Conservation (phyloP, 768 basidiomycete genomes). For the Rhodotorula toruloides region DNA sequence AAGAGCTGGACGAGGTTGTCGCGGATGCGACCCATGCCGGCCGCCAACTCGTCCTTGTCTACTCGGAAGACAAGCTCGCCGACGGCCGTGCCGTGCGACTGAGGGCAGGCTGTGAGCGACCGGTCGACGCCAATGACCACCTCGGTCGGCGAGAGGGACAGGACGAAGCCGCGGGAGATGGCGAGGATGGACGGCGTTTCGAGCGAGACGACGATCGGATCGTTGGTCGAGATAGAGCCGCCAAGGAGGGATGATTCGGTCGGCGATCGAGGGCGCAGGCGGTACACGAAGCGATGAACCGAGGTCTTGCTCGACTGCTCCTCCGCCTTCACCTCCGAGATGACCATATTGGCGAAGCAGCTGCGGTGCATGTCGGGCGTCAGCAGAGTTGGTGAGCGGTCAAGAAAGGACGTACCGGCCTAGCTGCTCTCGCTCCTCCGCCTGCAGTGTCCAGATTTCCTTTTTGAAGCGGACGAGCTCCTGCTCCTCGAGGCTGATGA, state of each 20-base stretch:
- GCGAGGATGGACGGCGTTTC: constrained; percentile 74
- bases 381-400: neutral
- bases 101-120: constrained; percentile 39
- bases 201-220: constrained; percentile 79
- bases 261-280: constrained; percentile 50
- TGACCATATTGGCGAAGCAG: constrained; percentile 74
- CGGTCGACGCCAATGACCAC: constrained; percentile 81
- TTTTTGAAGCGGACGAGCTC: constrained; percentile 77
- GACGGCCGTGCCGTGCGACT: constrained; percentile 37
- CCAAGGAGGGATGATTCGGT: constrained; percentile 56
- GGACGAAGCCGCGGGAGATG: constrained; percentile 73
- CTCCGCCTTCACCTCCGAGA: constrained; percentile 46
- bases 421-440: constrained; percentile 66
- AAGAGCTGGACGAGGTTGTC: constrained; percentile 87
- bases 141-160: constrained; percentile 60
- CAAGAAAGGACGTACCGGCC: constrained; percentile 55
- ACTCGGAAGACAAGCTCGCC: constrained; percentile 63
- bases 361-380: constrained; percentile 22
- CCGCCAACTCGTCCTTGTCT: constrained; percentile 85
- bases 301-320: constrained; percentile 49
- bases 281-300: constrained; percentile 75
- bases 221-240: constrained; percentile 71
- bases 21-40: constrained; percentile 79
- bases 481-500: constrained; percentile 79
- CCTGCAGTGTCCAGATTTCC: constrained; percentile 89